phyloP scores from a whole-genome alignment of 2,329 filamentous ascomycete species.

The Colletotrichum salicis region DNA sequence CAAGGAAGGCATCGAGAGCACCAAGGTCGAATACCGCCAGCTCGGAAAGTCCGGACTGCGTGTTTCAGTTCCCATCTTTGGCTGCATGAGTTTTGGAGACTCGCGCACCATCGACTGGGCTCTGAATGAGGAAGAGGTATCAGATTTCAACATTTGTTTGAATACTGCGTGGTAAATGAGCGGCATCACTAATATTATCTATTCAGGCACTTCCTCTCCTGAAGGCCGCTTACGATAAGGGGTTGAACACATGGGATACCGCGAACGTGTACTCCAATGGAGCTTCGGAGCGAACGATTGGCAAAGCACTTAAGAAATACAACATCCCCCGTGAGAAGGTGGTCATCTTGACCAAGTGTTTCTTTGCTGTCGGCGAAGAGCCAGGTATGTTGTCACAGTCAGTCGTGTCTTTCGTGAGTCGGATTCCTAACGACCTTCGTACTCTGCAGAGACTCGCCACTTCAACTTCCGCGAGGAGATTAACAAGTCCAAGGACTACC shows the following conservation, averaged over 20 bases:
- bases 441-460: constrained; percentile 32
- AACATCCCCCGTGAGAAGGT: constrained; percentile 66
- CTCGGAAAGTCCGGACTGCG: constrained; percentile 71
- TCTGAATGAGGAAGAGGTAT: constrained; percentile 62
- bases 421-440: background rate
- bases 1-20: constrained; percentile 43
- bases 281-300: constrained; percentile 63
- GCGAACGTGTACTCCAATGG: constrained; percentile 69
- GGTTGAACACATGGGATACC: constrained; percentile 69
- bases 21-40: constrained; percentile 60
- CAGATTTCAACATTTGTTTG: no score
- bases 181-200: background rate
- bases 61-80: constrained; percentile 72
- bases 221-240: constrained; percentile 71
- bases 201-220: constrained; percentile 64
- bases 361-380: constrained; percentile 59
- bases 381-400: constrained; percentile 42
- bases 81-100: constrained; percentile 71
- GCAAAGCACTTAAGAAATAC: constrained; percentile 69
- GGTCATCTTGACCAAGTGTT: constrained; percentile 68
- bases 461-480: constrained; percentile 39
- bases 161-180: background rate
- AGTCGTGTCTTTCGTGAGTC: no score
- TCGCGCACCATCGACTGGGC: constrained; percentile 64
- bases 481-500: constrained; percentile 42